Evolutionary conservation across 345 rosid genomes (phyloP), one percentile per base, ranked within the genome.

Genomic region (Litchi chinensis): DNA sequence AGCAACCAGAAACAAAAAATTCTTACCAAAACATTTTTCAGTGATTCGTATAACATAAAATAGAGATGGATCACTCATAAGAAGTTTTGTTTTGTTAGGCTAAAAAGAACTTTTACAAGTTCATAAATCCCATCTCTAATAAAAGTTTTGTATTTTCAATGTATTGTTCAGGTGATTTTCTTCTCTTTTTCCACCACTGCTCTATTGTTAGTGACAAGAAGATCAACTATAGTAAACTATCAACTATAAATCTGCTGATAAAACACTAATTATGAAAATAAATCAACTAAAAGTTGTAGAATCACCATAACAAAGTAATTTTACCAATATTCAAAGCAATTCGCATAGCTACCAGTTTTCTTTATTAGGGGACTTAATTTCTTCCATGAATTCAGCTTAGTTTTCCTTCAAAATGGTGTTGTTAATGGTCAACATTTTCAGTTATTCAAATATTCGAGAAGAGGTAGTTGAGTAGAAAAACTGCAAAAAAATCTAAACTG

Each of bases 271-370:
- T 39, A 54, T 15, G 64, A 18, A 70, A 73, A 50, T 22, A 21
- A 28, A 72, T 72, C 0, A 68, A 68, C 10, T 60, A 77, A 73
- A 10, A 40, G 54, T 28, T 6, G 19, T 5, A 46, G 19, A 75
- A 65, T 19, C 54, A 52, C 28, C 62, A 82, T 26, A 65, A 15
- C 63, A 9, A 41, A 24, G 39, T 54, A 52, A 24, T 65, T 75
- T 70, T 64, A 21, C 10, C 24, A 12, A 1, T 21, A 54, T 75
- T 88, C 86, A 95, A 76, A 94, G 95, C 91, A 90, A 79, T 75
- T 88, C 91, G 54, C 93, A 86, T 68, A 94, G 93, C 71, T 91
- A 91, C 76, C 90, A 93, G 79, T 89, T 93, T 89, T 96, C 98
- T 87, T 86, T 91, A 65, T 91, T 83, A 24, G 93, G 91, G 67